These are phyloP conservation scores for Plasmopara halstedii DNA, from an alignment of 352 stramenopile species.

Conservation along the genomic window DNA sequence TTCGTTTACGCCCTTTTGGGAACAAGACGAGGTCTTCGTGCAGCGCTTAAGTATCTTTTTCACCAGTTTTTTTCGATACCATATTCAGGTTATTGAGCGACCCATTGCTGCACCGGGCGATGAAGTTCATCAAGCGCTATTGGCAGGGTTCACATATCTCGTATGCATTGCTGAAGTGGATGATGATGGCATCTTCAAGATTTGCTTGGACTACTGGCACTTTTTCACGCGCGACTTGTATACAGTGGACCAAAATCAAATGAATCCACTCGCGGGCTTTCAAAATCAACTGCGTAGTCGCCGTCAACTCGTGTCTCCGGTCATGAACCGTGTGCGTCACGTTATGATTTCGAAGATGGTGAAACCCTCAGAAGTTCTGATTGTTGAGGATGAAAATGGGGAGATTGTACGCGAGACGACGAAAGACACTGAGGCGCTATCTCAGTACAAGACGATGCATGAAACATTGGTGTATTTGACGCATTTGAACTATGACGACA, in stretches of 20 bases:
- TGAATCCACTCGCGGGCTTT: slow-evolving; percentile 50
- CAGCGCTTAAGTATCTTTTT: slow-evolving; percentile 97
- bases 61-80: slow-evolving; percentile 90
- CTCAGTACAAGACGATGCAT: slow-evolving; percentile 99
- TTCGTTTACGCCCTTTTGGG: slow-evolving; percentile 88
- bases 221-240: slow-evolving; percentile 96
- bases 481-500: slow-evolving; percentile 99
- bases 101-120: slow-evolving; percentile 71
- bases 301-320: slow-evolving; percentile 60
- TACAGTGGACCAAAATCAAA: slow-evolving; percentile 81
- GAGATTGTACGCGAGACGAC: slow-evolving; percentile 95
- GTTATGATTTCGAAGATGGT: slow-evolving; percentile 99
- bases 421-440: slow-evolving; percentile 98
- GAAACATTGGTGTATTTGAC: slow-evolving; percentile 99
- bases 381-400: slow-evolving; percentile 99
- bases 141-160: slow-evolving; percentile 91
- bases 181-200: slow-evolving; percentile 97
- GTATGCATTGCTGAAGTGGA: slow-evolving; percentile 89
- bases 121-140: slow-evolving; percentile 84
- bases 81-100: slow-evolving; percentile 93
- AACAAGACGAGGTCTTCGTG: slow-evolving; percentile 96
- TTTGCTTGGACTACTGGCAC: slow-evolving; percentile 98
- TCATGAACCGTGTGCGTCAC: slow-evolving; percentile 93
- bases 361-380: slow-evolving; percentile 99
- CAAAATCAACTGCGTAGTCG: slow-evolving; percentile 44